Evolutionary conservation across 495 filamentous ascomycete species (phyloP), one percentile per base, ranked within the genome.

Genomic region (Hypoxylon fragiforme): DNA sequence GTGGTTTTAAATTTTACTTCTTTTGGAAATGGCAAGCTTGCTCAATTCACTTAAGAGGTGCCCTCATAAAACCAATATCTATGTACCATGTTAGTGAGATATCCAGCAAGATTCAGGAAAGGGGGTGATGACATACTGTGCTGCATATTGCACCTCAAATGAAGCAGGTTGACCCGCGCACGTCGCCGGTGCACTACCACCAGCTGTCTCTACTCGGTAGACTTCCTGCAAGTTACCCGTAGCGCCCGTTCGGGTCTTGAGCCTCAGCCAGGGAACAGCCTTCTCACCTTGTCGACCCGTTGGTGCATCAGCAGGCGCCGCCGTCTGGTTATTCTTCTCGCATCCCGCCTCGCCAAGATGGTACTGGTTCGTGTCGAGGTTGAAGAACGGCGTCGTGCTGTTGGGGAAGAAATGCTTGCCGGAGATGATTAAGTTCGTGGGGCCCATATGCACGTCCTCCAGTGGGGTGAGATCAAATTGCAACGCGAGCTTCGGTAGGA

Each of bases 131-230:
- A 81, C 79, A 62, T 91, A 97, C 76, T 90, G 84, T 6, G 92
- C 84, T 9, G 89, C 77, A 71, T 98, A 98, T 66, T 90, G 75
- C 26, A 95, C 81, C 41, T 82, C 68, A 56, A 98, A 92, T 3
- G 63, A 43, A 21, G 72, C 69, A 1, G 76, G 68, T 77, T 82
- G 75, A 1, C 85, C 87, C 30, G 81, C 64, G 68, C 94, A 98
- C 0, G 83, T 91, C 28, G 78, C 72, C 0, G 94, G 91, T 0
- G 89, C 65, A n/a, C 74, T 77, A 13, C 94, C 94, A 7, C 90
- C 90, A 2, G 85, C 90, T 1, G 94, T 98, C 63, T 90, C 77
- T 12, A 97, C 73, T n/a, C 94, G 79, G 64, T 94, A 97, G 6
- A 92, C 85, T 62, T 89, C 80, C 70, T 85, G 83, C 54, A 88